These are phyloP conservation scores for Taphrina deformans DNA, from an alignment of 1,139 yeast species.

Conservation along the genomic window DNA sequence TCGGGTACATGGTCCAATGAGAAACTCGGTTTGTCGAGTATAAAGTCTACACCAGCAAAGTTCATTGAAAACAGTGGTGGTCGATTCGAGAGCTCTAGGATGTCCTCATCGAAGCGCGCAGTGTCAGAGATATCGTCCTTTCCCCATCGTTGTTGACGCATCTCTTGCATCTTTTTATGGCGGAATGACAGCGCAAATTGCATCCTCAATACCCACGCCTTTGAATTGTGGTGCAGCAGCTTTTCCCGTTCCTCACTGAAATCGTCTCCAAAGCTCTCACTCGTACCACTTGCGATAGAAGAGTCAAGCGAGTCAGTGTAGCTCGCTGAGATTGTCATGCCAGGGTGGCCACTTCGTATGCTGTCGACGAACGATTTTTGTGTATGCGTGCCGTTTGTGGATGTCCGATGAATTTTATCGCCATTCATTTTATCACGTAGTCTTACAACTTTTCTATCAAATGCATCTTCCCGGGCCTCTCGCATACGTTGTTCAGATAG, in stretches of 20 bases:
- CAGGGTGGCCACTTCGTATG: not conserved
- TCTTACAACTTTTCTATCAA: constrained; percentile 51
- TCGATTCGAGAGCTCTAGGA: constrained; percentile 58
- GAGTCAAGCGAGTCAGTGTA: not conserved
- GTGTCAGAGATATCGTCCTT: constrained; percentile 40
- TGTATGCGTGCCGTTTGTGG: not conserved
- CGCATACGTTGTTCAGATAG: constrained; percentile 67
- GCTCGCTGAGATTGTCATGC: not conserved
- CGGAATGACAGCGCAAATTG: constrained; percentile 23
- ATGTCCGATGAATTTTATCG: not conserved
- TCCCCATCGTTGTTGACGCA: constrained; percentile 58
- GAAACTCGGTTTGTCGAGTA: constrained; percentile 58
- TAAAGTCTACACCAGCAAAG: constrained; percentile 59
- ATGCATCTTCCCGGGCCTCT: constrained; percentile 57
- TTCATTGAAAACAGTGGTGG: constrained; percentile 67
- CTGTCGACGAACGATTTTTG: not conserved
- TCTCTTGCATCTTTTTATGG: constrained; percentile 52
- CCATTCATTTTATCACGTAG: constrained; percentile 37
- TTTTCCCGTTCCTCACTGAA: constrained; percentile 36
- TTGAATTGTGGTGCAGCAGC: constrained; percentile 54
- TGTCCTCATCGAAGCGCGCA: constrained; percentile 52
- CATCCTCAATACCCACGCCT: constrained; percentile 68
- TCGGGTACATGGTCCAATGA: constrained; percentile 56
- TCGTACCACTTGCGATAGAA: not conserved
- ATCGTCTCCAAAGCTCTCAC: not conserved